Evolutionary conservation across 345 rosid genomes (phyloP).

Genomic region (Eutrema japonicum): DNA sequence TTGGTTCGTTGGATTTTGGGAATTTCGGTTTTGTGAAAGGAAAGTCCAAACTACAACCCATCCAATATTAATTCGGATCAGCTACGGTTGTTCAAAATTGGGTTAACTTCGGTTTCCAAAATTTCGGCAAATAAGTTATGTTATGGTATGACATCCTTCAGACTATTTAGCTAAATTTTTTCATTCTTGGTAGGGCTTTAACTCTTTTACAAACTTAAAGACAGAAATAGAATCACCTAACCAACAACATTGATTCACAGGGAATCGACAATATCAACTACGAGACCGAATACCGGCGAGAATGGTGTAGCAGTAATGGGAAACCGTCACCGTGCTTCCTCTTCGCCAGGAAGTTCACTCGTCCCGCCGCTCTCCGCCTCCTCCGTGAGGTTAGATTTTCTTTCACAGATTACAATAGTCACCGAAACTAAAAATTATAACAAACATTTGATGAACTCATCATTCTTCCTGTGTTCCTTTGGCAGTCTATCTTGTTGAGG

Average conservation of each 20-base stretch:
- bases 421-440: conserved; percentile 7
- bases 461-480: conserved; percentile 22
- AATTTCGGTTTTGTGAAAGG: too few relatives aligned
- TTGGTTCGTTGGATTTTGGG: too few relatives aligned
- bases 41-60: too few relatives aligned
- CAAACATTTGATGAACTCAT: conserved; percentile 15
- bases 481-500: conserved; percentile 41
- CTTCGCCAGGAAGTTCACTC: conserved; percentile 93
- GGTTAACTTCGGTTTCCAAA: background rate
- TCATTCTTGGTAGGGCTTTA: background rate
- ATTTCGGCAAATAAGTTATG: background rate
- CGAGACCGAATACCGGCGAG: conserved; percentile 83
- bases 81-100: too few relatives aligned
- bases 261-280: conserved; percentile 80
- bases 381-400: conserved; percentile 59
- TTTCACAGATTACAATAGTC: background rate
- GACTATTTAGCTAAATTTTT: background rate
- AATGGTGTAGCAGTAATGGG: conserved; percentile 93
- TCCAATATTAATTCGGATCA: too few relatives aligned
- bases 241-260: conserved; percentile 46
- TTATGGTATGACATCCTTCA: background rate
- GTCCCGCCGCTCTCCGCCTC: conserved; percentile 86
- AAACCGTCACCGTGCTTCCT: conserved; percentile 84
- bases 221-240: background rate
- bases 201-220: conserved; percentile 4